Evolutionary conservation across 139 green algal species (phyloP).

Genomic region (Zygnema circumcarinatum): DNA sequence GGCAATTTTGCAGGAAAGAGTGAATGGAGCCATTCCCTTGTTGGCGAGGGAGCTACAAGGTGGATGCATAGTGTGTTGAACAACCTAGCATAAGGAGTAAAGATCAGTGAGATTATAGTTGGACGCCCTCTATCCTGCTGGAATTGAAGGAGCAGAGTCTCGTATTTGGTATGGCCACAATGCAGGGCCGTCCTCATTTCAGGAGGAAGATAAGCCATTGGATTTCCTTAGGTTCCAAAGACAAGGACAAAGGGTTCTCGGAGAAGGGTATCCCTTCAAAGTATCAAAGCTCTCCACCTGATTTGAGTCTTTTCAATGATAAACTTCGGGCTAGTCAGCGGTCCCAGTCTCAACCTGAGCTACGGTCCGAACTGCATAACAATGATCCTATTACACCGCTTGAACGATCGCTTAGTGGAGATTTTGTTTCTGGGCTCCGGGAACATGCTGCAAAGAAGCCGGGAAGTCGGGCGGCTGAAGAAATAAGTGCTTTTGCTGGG

Average conservation of each 20-base stretch:
- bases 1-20: too few relatives aligned
- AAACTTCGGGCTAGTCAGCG: too few relatives aligned
- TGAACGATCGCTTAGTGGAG: background rate
- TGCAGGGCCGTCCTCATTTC: background rate
- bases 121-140: too few relatives aligned
- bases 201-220: background rate
- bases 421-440: background rate
- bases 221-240: background rate
- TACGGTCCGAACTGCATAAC: background rate
- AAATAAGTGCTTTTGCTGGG: background rate
- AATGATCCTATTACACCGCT: background rate
- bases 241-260: background rate
- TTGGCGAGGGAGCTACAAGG: too few relatives aligned
- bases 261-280: background rate
- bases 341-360: background rate
- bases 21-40: too few relatives aligned
- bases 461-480: background rate
- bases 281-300: background rate
- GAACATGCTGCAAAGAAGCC: background rate
- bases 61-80: too few relatives aligned
- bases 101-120: too few relatives aligned
- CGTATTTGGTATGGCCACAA: too few relatives aligned
- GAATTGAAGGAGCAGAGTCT: too few relatives aligned
- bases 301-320: too few relatives aligned
- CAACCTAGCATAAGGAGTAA: too few relatives aligned